Evolutionary conservation across 306 rosid species (phyloP).

Genomic region (Begonia peltatifolia): DNA sequence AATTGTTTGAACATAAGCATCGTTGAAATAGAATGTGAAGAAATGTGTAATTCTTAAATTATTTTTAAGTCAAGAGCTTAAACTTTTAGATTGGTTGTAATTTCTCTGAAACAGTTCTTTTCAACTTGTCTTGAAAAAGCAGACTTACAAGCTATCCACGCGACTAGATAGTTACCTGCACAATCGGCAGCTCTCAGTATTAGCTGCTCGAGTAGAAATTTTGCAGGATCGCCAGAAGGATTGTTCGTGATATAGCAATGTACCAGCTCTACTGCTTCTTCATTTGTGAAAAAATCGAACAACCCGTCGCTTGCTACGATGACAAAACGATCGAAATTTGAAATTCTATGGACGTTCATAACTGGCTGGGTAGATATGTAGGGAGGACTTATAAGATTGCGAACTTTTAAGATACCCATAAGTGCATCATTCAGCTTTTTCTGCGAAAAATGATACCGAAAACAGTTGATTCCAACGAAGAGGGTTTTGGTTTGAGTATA

Average conservation of each 20-base stretch:
- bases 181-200: conserved; percentile 60
- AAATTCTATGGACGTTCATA: conserved; percentile 57
- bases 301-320: conserved; percentile 92
- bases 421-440: conserved; percentile 81
- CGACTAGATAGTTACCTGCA: conserved; percentile 33
- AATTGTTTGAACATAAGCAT: too few relatives aligned
- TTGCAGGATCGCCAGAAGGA: conserved; percentile 82
- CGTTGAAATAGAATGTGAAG: too few relatives aligned
- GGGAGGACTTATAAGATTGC: conserved; percentile 82
- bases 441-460: conserved; percentile 21
- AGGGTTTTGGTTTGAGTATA: not conserved
- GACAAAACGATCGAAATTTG: conserved; percentile 55
- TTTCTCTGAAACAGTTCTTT: too few relatives aligned
- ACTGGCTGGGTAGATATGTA: conserved; percentile 78
- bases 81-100: too few relatives aligned
- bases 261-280: conserved; percentile 66
- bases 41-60: too few relatives aligned
- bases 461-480: not conserved
- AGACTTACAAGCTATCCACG: too few relatives aligned
- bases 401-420: conserved; percentile 95
- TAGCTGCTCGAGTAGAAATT: conserved; percentile 79
- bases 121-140: too few relatives aligned
- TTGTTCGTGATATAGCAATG: conserved; percentile 56
- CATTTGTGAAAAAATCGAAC: conserved; percentile 90
- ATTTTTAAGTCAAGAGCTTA: too few relatives aligned